Base-by-base conservation (phyloP, 2,329 filamentous ascomycete genomes). In the Daldinia sp. region DNA sequence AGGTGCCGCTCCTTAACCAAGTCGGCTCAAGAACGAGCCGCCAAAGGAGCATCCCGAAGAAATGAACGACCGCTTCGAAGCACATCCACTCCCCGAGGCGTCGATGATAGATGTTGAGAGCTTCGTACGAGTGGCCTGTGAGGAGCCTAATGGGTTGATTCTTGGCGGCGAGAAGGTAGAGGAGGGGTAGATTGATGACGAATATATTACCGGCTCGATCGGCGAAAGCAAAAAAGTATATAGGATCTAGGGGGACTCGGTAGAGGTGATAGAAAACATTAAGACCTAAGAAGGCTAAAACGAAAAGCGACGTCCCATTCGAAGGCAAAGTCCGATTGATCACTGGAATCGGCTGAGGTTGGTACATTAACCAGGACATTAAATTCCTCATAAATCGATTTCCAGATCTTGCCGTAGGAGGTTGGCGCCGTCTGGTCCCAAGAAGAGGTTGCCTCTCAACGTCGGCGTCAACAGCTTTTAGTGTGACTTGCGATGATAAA, bases 101-200 rank as follows among this genome's bases (percentile, higher is more conserved):
- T 32, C 87, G 84, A 71, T 90, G 87, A 57, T 90, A 82, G 45
- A 90, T 83, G 71, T 90, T 89, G 39, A 90, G 77, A 4, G 84
- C 82, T 73, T 90, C 87, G 70, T 90, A 90, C 0, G 87, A 89
- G 64, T 83, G 82, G 3, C 87, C 87, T 0, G 87, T 89, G 15
- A 90, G 76, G 1, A 80, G 68, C 60, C 84, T 84, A 30, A 90
- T 71, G 0, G 87, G 88, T 64, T 89, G 87, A 61, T 87, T 90
- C 73, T 90, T 91, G 29, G 88, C 87, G 1, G 85, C 83, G 3
- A 90, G 78, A 3, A 90, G 77, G 72, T 90, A 90, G 2, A 90
- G 78, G 3, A 83, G 72, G 0, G 81, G 81, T 0, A 83, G 74
- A 68, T 83, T 83, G 70, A 77, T 79, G 51, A 81, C 73, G 67